Evolutionary conservation across 345 rosid genomes (phyloP).

Genomic region (Hibiscus syriacus): DNA sequence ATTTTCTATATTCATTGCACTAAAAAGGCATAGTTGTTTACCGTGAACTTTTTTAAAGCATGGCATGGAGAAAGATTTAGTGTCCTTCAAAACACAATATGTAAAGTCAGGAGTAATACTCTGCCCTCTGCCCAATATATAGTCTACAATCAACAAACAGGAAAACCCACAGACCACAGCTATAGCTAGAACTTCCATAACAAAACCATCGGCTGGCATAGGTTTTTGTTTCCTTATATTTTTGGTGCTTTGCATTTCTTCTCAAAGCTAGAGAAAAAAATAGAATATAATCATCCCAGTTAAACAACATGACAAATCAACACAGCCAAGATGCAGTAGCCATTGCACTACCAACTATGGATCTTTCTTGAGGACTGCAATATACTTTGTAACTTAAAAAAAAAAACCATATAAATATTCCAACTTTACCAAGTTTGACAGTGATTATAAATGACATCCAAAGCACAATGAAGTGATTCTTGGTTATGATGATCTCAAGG

Average conservation of each 20-base stretch:
- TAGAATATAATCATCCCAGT: background rate
- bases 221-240: too few relatives aligned
- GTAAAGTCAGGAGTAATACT: background rate
- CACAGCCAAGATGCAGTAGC: background rate
- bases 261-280: background rate
- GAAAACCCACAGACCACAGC: background rate
- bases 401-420: background rate
- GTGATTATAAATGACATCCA: background rate
- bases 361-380: background rate
- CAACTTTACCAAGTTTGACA: background rate
- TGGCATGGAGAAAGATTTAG: background rate
- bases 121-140: background rate
- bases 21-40: background rate
- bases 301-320: background rate
- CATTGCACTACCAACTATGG: background rate
- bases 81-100: background rate
- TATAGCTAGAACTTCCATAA: background rate
- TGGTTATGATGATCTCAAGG: conserved; percentile 2
- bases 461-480: background rate
- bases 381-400: background rate
- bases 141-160: background rate
- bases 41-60: background rate
- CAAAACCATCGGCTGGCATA: background rate
- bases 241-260: background rate
- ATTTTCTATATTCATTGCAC: background rate